Evolutionary conservation across 345 rosid genomes (phyloP), one percentile per base, ranked within the genome.

Genomic region (Jatropha curcas): DNA sequence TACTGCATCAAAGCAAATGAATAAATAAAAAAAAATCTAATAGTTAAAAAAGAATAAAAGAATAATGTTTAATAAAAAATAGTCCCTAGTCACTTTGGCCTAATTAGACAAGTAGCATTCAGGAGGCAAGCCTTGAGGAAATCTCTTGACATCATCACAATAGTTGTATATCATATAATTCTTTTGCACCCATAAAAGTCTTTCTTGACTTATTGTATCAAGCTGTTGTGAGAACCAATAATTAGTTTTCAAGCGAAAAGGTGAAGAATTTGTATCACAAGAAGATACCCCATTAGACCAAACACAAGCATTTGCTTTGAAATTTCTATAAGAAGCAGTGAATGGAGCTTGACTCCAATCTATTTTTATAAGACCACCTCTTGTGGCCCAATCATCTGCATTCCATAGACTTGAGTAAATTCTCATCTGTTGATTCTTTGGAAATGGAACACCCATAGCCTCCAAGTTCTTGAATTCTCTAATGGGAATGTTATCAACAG

Each of bases 361-460:
- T 0, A 71, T 87, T 79, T 91, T 91, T n/a, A 89, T 84, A 10
- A 82, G 82, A 2, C 96, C 92, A 30, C 92, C 92, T 60, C 92
- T 81, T 0, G 96, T 90, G 1, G 90, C 90, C 97, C 93, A 91
- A 46, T 89, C 86, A 68, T 91, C 93, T 22, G 83, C 92, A 65
- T 89, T 88, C 90, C 93, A 87, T 10, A 87, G 80, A 45, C 85
- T 86, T 12, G 88, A 85, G 77, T 86, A 81, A 19, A 86, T 53
- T 67, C 82, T 84, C 92, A 91, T 89, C 5, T 88, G 77, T 60
- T 88, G 92, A 74, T 71, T 84, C 80, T 81, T 84, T 2, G 90
- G 96, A 55, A 79, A 86, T 7, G 90, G 74, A 24, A 88, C 81
- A 0, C 89, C 89, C 0, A 17, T 73, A 20, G 86, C 65, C 14